Base-by-base conservation (phyloP, 805 yeast species). In the Metschnikowia peoriensis region DNA sequence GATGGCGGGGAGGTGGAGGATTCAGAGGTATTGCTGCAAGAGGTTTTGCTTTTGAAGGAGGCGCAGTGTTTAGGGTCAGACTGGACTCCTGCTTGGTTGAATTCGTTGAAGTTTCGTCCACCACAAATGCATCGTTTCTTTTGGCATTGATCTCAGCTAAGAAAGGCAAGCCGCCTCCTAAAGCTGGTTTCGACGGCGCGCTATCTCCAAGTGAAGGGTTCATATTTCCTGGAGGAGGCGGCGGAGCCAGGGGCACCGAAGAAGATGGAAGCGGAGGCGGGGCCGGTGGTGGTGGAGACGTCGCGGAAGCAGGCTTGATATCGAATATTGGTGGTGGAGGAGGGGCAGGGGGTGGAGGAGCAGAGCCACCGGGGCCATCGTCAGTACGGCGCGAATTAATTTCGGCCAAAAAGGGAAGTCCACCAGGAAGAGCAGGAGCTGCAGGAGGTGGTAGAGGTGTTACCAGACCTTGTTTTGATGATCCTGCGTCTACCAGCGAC, bases 1-100 rank as follows among this genome's bases (percentile, higher is more conserved):
- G 78, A 45, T 79, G 78, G 54, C 79, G 78, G 2, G 79, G 73
- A 14, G 79, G 62, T 58, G 79, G 77, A 10, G 83, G 82, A 16
- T 76, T 50, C 43, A 46, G 49, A 4, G 56, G 49, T 12, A 54
- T 28, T 9, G 32, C 27, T 8, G 50, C 9, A 38, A 54, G 39
- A 17, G 14, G 35, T 37, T 50, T 15, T 28, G 54, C 41, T 6
- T 43, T 28, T 22, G 69, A 50, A 27, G 53, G 54, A 15, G 55
- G 39, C 4, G 52, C 34, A 4, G 67, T 58, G 6, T 65, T 50
- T 3, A 62, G 46, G 28, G 14, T 16, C 32, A 17, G 16, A n/a
- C n/a, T 38, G 3, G 50, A 22, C 29, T 40, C 51, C 2, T 38
- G 29, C 9, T 43, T 43, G 4, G 63, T 46, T 8, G 62, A 51